Evolutionary conservation across 2,329 filamentous ascomycete species (phyloP), one percentile per base, ranked within the genome.

Genomic region (Dendrostoma leiphaemia): DNA sequence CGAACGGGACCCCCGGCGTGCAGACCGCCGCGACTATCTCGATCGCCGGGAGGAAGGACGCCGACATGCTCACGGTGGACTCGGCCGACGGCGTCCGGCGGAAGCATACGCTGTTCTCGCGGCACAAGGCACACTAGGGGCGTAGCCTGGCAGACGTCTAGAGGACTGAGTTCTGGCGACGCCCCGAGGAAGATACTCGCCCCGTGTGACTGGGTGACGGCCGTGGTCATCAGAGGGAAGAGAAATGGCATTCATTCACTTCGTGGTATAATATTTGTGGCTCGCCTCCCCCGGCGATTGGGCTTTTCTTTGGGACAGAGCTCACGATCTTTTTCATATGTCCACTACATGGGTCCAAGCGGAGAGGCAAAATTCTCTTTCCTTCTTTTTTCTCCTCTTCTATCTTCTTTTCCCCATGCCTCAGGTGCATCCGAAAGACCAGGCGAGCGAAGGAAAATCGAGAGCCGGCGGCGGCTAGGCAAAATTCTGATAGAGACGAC

Each of bases 71-170:
- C 3, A 69, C 72, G 32, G 56, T 55, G 8, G 69, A 71, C 10
- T 59, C 57, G 17, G 28, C 60, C 58, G 44, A 54, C 2, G 53
- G 54, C 7, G 62, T 66, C 9, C 67, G 64, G 23, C 68, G 74
- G 34, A 80, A 75, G 60, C 73, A 71, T 35, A 76, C 73, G 1
- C 65, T 82, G 6, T 81, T 81, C 59, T 66, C 72, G n/a, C 55
- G 55, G 9, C 19, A 26, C 37, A 35, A 28, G 15, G 48, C 38
- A 43, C 26, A 52, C 29, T 51, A 57, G 47, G 55, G 48, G 13
- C 48, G 52, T 13, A 50, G 51, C 35, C 34, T 29, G 19, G 13
- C 47, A 24, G 54, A 57, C 21, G 24, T 50, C 55, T 57, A 54
- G 48, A 51, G 37, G 51, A 31, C 51, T 24, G 48, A 26, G 9